Evolutionary conservation across 306 rosid species (phyloP).

Genomic region (Cucumis melo): DNA sequence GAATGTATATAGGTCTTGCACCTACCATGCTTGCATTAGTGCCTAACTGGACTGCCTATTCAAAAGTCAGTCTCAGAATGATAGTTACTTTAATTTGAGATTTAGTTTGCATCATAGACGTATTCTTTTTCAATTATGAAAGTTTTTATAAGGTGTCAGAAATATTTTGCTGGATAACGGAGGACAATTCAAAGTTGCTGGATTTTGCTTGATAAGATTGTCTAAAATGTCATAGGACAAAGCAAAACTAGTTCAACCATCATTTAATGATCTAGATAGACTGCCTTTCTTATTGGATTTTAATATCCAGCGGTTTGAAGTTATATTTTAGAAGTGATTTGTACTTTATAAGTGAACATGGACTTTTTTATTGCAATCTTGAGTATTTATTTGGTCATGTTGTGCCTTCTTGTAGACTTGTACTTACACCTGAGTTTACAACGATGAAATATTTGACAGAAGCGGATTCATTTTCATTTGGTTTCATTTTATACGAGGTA

Average conservation of each 20-base stretch:
- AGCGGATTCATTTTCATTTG: slow-evolving; percentile 87
- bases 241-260: slow-evolving; percentile 48
- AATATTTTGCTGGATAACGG: slow-evolving; percentile 99
- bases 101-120: slow-evolving; percentile 21
- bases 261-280: background rate
- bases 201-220: slow-evolving; percentile 66
- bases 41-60: too few species aligned
- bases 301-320: background rate
- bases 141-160: slow-evolving; percentile 99
- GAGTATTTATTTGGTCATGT: slow-evolving; percentile 7
- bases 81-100: slow-evolving; percentile 14
- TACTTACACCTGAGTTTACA: slow-evolving; percentile 89
- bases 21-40: too few species aligned
- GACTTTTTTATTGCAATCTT: background rate
- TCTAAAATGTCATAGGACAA: slow-evolving; percentile 52
- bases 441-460: slow-evolving; percentile 60
- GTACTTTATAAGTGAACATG: background rate
- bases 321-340: background rate
- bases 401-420: slow-evolving; percentile 40
- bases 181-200: slow-evolving; percentile 82
- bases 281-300: background rate
- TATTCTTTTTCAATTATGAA: slow-evolving; percentile 64
- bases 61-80: slow-evolving; percentile 23
- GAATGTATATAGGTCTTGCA: too few species aligned
- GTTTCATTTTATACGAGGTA: slow-evolving; percentile 88